Base-by-base conservation (phyloP, 1,139 yeast genomes). In the Sporopachydermia cereana region DNA sequence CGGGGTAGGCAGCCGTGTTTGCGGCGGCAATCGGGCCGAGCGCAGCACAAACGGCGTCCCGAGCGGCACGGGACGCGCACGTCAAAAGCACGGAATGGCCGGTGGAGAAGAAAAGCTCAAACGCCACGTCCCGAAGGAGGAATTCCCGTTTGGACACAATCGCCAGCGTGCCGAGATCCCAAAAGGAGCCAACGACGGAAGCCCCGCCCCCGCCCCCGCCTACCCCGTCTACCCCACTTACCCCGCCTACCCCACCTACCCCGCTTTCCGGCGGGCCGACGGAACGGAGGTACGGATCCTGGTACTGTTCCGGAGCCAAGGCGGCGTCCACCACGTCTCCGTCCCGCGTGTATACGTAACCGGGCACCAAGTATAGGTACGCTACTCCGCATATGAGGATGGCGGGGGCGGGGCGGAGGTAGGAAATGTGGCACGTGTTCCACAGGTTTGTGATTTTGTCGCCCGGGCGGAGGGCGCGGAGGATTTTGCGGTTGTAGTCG, bases 81-180 rank as follows among this genome's bases (percentile, higher is more conserved):
- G 88, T 82, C 2, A 79, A 65, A 47, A 82, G 61, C 31, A 79
- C 68, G 51, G 84, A 79, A 2, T 79, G 74, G 0, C 93, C 94
- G 58, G 81, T 79, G 25, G 71, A 71, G 58, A 84, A 83, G 52
- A 84, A 79, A 58, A 84, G 63, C 55, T 85, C 96, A 41, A 84
- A 57, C 0, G 89, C 95, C 45, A 81, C 83, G 58, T 84, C 93
- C 46, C 95, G 63, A 20, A 84, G 66, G 22, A 85, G 59, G 54
- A 84, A 85, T 42, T 82, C 86, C 43, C 94, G 64, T 53, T 80
- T 83, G 2, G 85, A 77, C 22, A 81, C 73, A 7, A 82, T 75
- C 2, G 77, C 72, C 30, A 85, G 58, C 42, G 71, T 73, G 3
- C 68, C 67, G 27, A 79, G 57, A 27, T 73, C 69, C 86, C 88